These are phyloP conservation scores for Paramarasmius palmivorus DNA, from an alignment of 1,284 basidiomycete species.

Conservation along the genomic window DNA sequence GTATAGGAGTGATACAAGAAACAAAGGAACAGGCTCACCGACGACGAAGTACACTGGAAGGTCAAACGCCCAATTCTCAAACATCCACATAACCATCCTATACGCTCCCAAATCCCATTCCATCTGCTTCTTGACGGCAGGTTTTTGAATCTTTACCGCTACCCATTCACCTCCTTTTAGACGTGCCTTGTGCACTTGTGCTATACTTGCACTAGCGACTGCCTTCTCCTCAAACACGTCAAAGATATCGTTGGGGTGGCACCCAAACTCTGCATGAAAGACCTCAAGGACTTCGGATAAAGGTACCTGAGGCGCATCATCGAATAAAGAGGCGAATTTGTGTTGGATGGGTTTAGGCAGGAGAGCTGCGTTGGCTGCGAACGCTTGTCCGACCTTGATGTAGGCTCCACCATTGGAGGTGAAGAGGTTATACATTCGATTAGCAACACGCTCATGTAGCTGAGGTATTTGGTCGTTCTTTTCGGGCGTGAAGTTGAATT, in stretches of 20 bases:
- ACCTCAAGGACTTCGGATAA: constrained; percentile 71
- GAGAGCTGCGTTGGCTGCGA: constrained; percentile 82
- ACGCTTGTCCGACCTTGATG: constrained; percentile 86
- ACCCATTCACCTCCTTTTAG: constrained; percentile 57
- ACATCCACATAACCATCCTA: constrained; percentile 70
- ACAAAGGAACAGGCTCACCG: constrained; percentile 39
- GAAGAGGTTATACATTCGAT: constrained; percentile 74
- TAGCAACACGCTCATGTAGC: constrained; percentile 80
- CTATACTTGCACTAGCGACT: constrained; percentile 84
- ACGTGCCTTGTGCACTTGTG: constrained; percentile 83
- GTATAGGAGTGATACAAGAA: not conserved
- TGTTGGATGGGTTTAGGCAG: constrained; percentile 81
- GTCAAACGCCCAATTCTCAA: constrained; percentile 74
- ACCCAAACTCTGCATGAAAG: constrained; percentile 71
- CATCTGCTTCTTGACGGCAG: constrained; percentile 81
- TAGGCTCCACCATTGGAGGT: constrained; percentile 84
- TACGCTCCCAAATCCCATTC: constrained; percentile 78
- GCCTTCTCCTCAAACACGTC: constrained; percentile 74
- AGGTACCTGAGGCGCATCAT: constrained; percentile 82
- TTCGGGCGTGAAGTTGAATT: constrained; percentile 76
- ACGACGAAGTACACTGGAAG: constrained; percentile 77
- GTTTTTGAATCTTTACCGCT: constrained; percentile 92
- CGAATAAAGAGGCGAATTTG: constrained; percentile 82
- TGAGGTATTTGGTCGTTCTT: constrained; percentile 71
- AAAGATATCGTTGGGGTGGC: constrained; percentile 73